Conservation (phyloP, 495 filamentous ascomycete genomes). For the Astrothelium macrocarpum region DNA sequence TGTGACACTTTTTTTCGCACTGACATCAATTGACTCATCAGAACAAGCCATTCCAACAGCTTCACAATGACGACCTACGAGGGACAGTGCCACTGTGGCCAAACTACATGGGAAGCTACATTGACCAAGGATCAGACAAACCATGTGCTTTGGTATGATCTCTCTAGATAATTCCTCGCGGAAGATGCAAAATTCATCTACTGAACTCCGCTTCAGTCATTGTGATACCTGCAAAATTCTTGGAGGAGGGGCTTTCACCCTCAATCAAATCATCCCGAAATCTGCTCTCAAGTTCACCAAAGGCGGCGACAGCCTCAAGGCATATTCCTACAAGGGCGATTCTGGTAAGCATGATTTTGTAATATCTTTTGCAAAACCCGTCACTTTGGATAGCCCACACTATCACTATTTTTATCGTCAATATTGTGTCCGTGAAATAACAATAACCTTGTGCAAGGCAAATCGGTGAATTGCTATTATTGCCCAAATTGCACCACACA, state of each 20-base stretch:
- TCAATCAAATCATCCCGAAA: conserved; percentile 44
- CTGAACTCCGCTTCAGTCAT: conserved; percentile 30
- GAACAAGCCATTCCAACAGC: too few species aligned
- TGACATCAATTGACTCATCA: too few species aligned
- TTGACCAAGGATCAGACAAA: conserved; percentile 31
- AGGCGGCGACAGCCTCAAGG: conserved; percentile 31
- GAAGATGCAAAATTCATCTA: neutral
- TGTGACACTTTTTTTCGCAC: too few species aligned
- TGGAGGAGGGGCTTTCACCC: conserved; percentile 36
- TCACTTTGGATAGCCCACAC: too few species aligned
- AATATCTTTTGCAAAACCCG: too few species aligned
- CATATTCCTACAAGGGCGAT: conserved; percentile 43
- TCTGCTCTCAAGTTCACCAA: conserved; percentile 40
- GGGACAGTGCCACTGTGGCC: conserved; percentile 44
- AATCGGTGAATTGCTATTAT: conserved; percentile 44
- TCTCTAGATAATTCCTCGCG: neutral
- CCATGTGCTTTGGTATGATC: conserved; percentile 39
- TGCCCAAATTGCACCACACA: conserved; percentile 46
- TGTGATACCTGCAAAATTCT: conserved; percentile 45
- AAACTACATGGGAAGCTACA: conserved; percentile 39
- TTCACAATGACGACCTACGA: conserved; percentile 32
- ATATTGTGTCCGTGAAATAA: neutral
- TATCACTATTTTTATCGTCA: neutral
- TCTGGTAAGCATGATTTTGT: conserved; percentile 29
- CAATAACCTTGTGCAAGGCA: conserved; percentile 26